Percentiles rank a stretch among this genome's conserved stretches.
Evolutionary conservation across 2,329 filamentous ascomycete genomes (phyloP).

Genomic region (Botrytis deweyae): DNA sequence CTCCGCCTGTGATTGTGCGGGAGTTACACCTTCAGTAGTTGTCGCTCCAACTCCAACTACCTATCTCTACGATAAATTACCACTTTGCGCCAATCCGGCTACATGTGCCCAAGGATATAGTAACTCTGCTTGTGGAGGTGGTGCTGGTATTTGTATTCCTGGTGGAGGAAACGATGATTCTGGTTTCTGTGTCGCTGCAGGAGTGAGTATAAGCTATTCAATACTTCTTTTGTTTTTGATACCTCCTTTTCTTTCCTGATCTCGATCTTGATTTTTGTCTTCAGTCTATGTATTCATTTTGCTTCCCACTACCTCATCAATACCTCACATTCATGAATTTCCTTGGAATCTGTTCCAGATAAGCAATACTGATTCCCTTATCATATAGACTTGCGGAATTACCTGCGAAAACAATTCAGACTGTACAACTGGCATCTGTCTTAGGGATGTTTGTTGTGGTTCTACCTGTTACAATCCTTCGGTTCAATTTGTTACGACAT

Average conservation of each 20-base stretch:
- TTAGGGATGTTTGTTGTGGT: constrained; percentile 9
- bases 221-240: background rate
- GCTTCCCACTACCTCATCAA: background rate
- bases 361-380: background rate
- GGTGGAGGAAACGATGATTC: background rate
- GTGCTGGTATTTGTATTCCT: constrained; percentile 13
- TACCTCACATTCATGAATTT: background rate
- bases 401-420: background rate
- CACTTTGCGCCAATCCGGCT: constrained; percentile 5
- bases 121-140: background rate
- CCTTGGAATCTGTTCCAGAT: background rate
- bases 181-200: constrained; percentile 12
- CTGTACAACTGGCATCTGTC: constrained; percentile 14
- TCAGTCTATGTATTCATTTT: background rate
- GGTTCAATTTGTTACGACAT: background rate
- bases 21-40: background rate
- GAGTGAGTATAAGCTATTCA: background rate
- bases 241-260: background rate
- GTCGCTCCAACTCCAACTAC: constrained; percentile 9
- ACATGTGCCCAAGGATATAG: constrained; percentile 1
- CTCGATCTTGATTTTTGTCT: background rate
- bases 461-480: constrained; percentile 6
- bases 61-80: constrained; percentile 11
- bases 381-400: background rate
- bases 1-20: constrained; percentile 19